Conservation (phyloP, 1,284 basidiomycete species). For the Ceratobasidium papillatum region DNA sequence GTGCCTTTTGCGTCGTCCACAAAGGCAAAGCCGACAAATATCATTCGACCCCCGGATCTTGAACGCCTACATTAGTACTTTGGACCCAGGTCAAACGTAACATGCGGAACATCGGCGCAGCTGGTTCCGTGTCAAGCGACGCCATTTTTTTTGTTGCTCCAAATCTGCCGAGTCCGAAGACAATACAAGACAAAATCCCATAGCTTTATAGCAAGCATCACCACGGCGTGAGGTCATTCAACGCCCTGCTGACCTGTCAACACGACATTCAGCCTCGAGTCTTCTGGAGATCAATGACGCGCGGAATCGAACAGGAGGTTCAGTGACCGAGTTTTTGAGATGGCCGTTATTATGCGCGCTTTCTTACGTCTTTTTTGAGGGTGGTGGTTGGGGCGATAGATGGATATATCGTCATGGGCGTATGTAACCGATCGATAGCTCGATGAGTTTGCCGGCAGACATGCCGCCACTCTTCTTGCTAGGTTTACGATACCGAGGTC, state of each 20-base stretch:
- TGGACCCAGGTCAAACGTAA: neutral
- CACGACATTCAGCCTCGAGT: neutral
- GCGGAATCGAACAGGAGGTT: neutral
- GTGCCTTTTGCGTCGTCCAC: neutral
- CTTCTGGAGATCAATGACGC: slow-evolving; percentile 18
- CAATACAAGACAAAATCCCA: neutral
- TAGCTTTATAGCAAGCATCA: neutral
- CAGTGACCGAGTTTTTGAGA: neutral
- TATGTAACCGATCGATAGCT: slow-evolving; percentile 1
- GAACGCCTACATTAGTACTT: neutral
- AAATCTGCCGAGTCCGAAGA: neutral
- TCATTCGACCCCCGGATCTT: neutral
- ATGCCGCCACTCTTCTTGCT: neutral
- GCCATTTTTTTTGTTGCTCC: neutral
- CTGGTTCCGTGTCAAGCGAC: slow-evolving; percentile 7
- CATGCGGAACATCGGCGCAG: neutral
- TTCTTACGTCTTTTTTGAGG: neutral
- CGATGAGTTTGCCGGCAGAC: neutral
- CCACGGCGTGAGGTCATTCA: slow-evolving; percentile 12
- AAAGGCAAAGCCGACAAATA: neutral
- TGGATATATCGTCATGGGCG: neutral
- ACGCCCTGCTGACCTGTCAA: slow-evolving; percentile 8
- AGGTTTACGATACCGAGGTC: neutral
- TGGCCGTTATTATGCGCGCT: neutral
- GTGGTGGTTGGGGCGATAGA: neutral